These are phyloP conservation scores for Russula olivacea DNA, from an alignment of 768 basidiomycete genomes.

Conservation along the genomic window DNA sequence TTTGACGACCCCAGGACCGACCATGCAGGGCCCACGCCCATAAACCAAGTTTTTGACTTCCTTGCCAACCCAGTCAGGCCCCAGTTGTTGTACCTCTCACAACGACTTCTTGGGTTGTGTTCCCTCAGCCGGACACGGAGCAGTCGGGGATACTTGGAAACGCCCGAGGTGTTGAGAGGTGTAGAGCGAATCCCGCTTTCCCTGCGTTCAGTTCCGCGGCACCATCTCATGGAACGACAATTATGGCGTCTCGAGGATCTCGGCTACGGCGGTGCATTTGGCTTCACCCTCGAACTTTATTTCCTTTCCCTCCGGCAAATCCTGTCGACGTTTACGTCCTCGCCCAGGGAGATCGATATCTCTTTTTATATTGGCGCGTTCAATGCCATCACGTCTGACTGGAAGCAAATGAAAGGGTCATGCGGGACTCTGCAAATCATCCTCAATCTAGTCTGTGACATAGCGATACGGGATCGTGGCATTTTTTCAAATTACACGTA, in stretches of 20 bases:
- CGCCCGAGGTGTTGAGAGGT: neutral
- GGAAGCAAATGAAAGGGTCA: neutral
- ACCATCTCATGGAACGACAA: constrained; percentile 4
- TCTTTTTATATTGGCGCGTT: neutral
- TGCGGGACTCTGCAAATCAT: constrained; percentile 1
- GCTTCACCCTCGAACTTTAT: constrained; percentile 5
- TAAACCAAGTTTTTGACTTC: neutral
- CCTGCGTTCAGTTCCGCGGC: neutral
- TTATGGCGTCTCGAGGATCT: constrained; percentile 4
- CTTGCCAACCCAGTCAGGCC: neutral
- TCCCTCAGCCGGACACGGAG: neutral
- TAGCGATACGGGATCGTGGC: neutral
- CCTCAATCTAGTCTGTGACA: constrained; percentile 2
- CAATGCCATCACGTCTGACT: constrained; percentile 6
- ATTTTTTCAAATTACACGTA: neutral
- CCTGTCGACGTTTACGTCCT: neutral
- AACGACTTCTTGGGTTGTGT: neutral
- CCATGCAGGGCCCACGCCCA: neutral
- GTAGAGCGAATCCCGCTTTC: neutral
- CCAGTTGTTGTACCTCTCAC: neutral
- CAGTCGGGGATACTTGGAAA: neutral
- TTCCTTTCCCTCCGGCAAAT: neutral
- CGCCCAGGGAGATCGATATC: neutral
- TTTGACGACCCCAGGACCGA: neutral
- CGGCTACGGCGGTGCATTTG: neutral